Percentiles rank a stretch among this genome's conserved stretches.
These are phyloP conservation scores for Fraxinus quadrangulata DNA, from an alignment of 257 asterid genomes.

Conservation along the genomic window DNA sequence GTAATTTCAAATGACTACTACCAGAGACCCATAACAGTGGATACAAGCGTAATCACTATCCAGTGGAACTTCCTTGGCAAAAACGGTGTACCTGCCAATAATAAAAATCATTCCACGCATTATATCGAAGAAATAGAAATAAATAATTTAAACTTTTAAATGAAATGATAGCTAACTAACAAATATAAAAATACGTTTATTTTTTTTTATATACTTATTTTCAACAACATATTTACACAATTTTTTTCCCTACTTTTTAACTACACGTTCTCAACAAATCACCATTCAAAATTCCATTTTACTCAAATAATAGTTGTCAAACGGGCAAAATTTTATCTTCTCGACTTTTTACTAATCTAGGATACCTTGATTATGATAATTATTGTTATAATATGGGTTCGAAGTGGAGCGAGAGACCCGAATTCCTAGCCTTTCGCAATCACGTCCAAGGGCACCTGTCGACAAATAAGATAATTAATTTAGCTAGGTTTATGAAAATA, in stretches of 20 bases:
- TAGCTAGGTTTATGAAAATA: not conserved
- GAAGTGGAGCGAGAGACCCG: slow-evolving; percentile 41
- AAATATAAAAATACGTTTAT: too few species aligned
- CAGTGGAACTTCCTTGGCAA: slow-evolving; percentile 45
- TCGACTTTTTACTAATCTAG: not conserved
- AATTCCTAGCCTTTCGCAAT: slow-evolving; percentile 61
- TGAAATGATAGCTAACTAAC: too few species aligned
- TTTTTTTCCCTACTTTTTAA: too few species aligned
- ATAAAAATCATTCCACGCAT: not conserved
- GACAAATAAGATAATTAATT: not conserved
- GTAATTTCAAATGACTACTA: slow-evolving; percentile 25
- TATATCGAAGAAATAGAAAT: too few species aligned
- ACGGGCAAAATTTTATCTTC: too few species aligned
- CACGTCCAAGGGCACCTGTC: slow-evolving; percentile 68
- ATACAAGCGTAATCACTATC: slow-evolving; percentile 42
- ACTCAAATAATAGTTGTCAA: too few species aligned
- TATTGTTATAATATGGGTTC: slow-evolving; percentile 30
- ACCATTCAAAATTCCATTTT: too few species aligned
- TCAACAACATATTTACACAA: too few species aligned
- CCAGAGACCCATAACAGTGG: slow-evolving; percentile 31
- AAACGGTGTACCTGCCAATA: slow-evolving; percentile 44
- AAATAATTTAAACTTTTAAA: too few species aligned
- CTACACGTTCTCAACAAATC: too few species aligned
- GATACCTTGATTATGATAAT: slow-evolving; percentile 31
- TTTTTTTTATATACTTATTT: too few species aligned